Evolutionary conservation across 805 yeast species (phyloP).

Genomic region (Suhomyces sp.): DNA sequence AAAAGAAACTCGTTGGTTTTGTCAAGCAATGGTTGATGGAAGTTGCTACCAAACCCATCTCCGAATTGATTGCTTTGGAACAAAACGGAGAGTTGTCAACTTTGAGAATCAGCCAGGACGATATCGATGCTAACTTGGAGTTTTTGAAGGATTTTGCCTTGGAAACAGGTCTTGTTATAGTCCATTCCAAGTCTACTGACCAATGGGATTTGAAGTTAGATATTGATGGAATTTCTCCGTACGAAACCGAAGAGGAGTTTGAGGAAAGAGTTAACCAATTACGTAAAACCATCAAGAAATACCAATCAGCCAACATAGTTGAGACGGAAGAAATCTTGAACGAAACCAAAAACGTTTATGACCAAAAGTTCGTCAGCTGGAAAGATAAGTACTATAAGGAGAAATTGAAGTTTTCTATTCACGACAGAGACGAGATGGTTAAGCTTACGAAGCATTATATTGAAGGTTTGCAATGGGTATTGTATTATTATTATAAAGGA

Average conservation of each 20-base stretch:
- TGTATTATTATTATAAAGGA: constrained; percentile 85
- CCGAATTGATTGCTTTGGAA: constrained; percentile 37
- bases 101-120: constrained; percentile 44
- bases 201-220: constrained; percentile 61
- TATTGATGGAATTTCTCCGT: constrained; percentile 68
- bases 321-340: constrained; percentile 55
- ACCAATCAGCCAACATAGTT: constrained; percentile 60
- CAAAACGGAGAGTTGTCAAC: constrained; percentile 22
- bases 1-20: constrained; percentile 66
- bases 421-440: constrained; percentile 56
- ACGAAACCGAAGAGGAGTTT: constrained; percentile 65
- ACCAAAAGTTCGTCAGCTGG: constrained; percentile 75
- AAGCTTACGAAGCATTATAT: constrained; percentile 75
- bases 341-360: constrained; percentile 57
- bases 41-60: constrained; percentile 23
- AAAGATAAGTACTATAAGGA: constrained; percentile 79
- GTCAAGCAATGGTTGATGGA: constrained; percentile 51
- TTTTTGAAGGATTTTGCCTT: constrained; percentile 63
- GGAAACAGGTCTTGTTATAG: constrained; percentile 63
- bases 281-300: constrained; percentile 56
- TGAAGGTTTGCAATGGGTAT: constrained; percentile 96
- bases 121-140: constrained; percentile 48
- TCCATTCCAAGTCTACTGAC: constrained; percentile 58
- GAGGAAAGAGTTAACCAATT: constrained; percentile 49
- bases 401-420: constrained; percentile 69